Evolutionary conservation across 2,329 filamentous ascomycete genomes (phyloP).

Genomic region (Ciborinia camelliae): DNA sequence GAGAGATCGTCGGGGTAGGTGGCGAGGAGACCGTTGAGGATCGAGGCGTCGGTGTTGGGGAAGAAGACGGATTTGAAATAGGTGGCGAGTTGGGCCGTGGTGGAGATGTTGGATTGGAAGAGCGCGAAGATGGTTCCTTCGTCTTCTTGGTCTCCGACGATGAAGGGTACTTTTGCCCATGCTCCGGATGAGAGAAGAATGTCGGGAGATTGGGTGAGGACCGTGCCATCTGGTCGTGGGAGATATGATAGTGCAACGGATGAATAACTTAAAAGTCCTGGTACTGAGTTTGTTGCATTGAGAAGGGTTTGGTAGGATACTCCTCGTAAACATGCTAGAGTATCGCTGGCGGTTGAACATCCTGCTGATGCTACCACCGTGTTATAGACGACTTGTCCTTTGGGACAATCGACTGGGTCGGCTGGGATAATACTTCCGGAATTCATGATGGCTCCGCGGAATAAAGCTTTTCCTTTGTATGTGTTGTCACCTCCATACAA

Average conservation of each 20-base stretch:
- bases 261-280: constrained; percentile 62
- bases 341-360: constrained; percentile 55
- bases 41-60: constrained; percentile 47
- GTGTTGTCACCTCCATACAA: constrained; percentile 69
- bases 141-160: constrained; percentile 74
- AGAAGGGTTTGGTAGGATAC: constrained; percentile 59
- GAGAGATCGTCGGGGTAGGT: constrained; percentile 53
- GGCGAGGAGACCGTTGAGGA: constrained; percentile 55
- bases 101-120: constrained; percentile 66
- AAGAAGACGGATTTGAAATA: constrained; percentile 68
- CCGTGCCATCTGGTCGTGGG: constrained; percentile 66
- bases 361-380: constrained; percentile 57
- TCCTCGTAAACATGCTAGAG: constrained; percentile 62
- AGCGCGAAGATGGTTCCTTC: constrained; percentile 74
- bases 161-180: constrained; percentile 59
- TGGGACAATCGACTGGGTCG: constrained; percentile 60
- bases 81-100: constrained; percentile 52
- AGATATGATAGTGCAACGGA: constrained; percentile 70
- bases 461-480: constrained; percentile 72
- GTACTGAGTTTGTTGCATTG: constrained; percentile 66
- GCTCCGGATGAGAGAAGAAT: constrained; percentile 49
- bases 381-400: constrained; percentile 64
- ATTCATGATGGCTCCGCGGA: constrained; percentile 76
- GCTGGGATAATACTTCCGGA: constrained; percentile 62
- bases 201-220: constrained; percentile 62